Evolutionary conservation across 2,329 filamentous ascomycete species (phyloP).

Genomic region (Arthrobotrys entomopaga): DNA sequence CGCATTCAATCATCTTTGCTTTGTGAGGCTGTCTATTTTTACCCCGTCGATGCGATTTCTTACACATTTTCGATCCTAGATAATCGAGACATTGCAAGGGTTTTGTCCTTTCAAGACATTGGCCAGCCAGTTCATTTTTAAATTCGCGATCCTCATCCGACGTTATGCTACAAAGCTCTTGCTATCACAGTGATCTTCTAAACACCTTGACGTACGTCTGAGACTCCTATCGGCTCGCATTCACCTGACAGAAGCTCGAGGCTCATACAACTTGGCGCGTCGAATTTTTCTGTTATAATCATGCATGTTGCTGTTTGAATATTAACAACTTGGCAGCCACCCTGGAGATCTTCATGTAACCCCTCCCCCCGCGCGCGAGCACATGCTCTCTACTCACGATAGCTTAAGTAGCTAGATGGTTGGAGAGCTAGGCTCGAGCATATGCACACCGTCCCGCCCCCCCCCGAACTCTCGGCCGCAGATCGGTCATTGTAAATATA

Average conservation of each 20-base stretch:
- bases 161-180: conserved; percentile 21
- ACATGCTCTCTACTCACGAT: conserved; percentile 21
- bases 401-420: no score
- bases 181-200: neutral
- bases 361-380: conserved; percentile 29
- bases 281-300: no score
- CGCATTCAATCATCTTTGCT: no score
- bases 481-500: conserved; percentile 7
- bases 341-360: neutral
- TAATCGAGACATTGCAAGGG: conserved; percentile 33
- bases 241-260: conserved; percentile 23
- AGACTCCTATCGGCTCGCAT: conserved; percentile 12
- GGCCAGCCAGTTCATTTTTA: neutral
- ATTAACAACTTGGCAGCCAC: conserved; percentile 35
- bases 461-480: neutral
- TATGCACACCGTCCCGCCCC: neutral
- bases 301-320: neutral
- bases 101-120: conserved; percentile 1
- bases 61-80: conserved; percentile 6
- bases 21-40: conserved; percentile 22
- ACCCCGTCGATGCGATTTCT: conserved; percentile 25
- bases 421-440: conserved; percentile 1
- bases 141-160: conserved; percentile 25
- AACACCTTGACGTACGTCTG: neutral
- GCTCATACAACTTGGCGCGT: conserved; percentile 32